Conservation (phyloP, 768 basidiomycete genomes). For the Tricholoma furcatifolium region DNA sequence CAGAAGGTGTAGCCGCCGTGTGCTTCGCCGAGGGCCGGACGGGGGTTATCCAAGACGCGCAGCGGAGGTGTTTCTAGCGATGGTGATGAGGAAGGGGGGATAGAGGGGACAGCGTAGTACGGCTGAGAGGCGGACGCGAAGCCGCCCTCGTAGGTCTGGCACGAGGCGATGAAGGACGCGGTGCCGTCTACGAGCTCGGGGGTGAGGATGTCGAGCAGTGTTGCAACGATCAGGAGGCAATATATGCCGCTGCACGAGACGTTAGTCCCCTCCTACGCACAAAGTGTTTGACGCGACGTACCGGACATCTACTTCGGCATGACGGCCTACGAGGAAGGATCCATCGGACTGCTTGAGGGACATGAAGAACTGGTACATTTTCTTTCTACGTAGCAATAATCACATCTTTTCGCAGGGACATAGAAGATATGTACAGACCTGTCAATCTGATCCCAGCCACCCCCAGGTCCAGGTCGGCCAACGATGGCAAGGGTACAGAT, state of each 20-base stretch:
- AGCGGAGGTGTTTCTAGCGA: background rate
- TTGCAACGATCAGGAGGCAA: conserved; percentile 82
- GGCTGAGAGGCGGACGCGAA: conserved; percentile 82
- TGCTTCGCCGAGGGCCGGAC: conserved; percentile 88
- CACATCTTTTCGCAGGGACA: too few relatives aligned
- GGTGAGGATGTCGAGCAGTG: conserved; percentile 82
- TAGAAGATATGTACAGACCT: conserved; percentile 46
- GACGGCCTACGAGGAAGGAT: conserved; percentile 83
- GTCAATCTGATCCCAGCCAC: conserved; percentile 87
- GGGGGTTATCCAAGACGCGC: conserved; percentile 30
- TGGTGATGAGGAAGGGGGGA: conserved; percentile 26
- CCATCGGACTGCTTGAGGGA: conserved; percentile 91
- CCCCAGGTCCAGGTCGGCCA: conserved; percentile 67
- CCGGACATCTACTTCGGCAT: conserved; percentile 95
- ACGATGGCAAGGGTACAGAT: conserved; percentile 83
- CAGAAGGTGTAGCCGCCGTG: conserved; percentile 99
- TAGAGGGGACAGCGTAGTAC: too few relatives aligned
- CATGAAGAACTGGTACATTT: conserved; percentile 88
- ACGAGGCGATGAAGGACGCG: conserved; percentile 78
- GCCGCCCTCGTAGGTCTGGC: conserved; percentile 98
- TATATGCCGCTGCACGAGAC: conserved; percentile 74
- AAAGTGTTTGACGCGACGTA: conserved; percentile 29
- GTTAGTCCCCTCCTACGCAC: background rate
- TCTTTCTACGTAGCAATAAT: conserved; percentile 44
- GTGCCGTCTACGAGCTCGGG: conserved; percentile 81